Evolutionary conservation across 805 yeast genomes (phyloP).

Genomic region (Sporopachydermia lactativora): DNA sequence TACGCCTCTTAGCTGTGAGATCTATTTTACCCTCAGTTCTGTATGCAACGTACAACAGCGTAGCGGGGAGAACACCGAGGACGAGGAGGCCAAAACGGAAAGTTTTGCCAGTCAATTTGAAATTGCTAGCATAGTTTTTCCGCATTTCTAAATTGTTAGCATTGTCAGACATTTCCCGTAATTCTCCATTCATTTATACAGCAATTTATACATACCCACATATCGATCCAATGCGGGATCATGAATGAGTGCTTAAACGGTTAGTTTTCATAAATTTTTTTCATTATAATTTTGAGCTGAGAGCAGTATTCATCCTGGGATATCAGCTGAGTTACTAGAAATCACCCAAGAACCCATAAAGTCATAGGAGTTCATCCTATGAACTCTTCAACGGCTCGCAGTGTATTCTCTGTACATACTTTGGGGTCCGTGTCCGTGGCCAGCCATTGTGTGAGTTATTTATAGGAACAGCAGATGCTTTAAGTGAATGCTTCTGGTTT

Average conservation of each 20-base stretch:
- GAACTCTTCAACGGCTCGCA: too few species aligned
- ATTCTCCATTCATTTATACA: too few species aligned
- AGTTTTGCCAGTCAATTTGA: background rate
- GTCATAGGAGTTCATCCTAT: too few species aligned
- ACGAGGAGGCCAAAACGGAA: background rate
- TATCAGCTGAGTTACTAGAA: too few species aligned
- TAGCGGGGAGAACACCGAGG: background rate
- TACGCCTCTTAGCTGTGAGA: background rate
- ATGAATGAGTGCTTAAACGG: background rate
- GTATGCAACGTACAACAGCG: background rate
- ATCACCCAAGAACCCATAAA: too few species aligned
- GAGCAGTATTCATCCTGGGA: too few species aligned
- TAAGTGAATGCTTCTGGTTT: too few species aligned
- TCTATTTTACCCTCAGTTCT: background rate
- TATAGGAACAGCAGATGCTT: too few species aligned
- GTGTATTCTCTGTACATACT: background rate
- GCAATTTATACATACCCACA: background rate
- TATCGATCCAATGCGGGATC: background rate
- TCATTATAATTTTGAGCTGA: too few species aligned
- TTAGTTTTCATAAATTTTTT: too few species aligned
- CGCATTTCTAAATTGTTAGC: background rate
- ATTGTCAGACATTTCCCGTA: too few species aligned
- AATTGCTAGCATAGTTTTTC: background rate
- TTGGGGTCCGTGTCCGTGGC: conserved; percentile 1
- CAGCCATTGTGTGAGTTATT: background rate